Evolutionary conservation across 2,329 filamentous ascomycete species (phyloP).

Genomic region (Claviceps capensis): DNA sequence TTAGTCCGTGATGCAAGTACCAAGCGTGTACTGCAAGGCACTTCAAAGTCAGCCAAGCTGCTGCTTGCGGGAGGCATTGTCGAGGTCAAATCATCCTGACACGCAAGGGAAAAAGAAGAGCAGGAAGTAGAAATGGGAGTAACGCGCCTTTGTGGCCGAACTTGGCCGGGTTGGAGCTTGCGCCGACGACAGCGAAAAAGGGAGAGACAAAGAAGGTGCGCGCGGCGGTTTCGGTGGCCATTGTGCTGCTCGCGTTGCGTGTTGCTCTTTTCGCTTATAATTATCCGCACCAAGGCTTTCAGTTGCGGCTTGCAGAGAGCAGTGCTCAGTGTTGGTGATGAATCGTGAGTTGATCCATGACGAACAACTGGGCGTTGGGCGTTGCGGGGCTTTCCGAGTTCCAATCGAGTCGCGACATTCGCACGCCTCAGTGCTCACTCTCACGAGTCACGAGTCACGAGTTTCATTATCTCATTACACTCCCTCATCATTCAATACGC

Average conservation of each 20-base stretch:
- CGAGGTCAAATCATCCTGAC: background rate
- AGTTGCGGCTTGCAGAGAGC: background rate
- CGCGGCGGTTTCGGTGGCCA: conserved; percentile 57
- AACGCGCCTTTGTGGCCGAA: conserved; percentile 72
- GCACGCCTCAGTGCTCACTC: too few species aligned
- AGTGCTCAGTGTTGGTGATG: background rate
- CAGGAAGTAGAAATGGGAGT: background rate
- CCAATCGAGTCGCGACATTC: background rate
- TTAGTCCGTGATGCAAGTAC: conserved; percentile 67
- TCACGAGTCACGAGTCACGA: too few species aligned
- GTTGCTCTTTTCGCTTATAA: too few species aligned
- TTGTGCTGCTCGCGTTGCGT: conserved; percentile 12
- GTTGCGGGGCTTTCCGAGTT: background rate
- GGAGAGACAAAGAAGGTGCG: conserved; percentile 68
- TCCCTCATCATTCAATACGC: too few species aligned
- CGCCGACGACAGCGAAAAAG: conserved; percentile 78
- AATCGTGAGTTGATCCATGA: background rate
- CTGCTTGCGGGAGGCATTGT: background rate
- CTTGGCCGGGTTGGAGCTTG: conserved; percentile 70
- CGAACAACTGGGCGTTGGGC: background rate
- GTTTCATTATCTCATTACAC: too few species aligned
- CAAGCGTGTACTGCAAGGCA: conserved; percentile 61
- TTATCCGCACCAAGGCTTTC: background rate
- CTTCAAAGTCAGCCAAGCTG: conserved; percentile 1
- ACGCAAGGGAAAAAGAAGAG: background rate